Conservation (phyloP, 345 rosid species). For the Gossypium longicalyx region DNA sequence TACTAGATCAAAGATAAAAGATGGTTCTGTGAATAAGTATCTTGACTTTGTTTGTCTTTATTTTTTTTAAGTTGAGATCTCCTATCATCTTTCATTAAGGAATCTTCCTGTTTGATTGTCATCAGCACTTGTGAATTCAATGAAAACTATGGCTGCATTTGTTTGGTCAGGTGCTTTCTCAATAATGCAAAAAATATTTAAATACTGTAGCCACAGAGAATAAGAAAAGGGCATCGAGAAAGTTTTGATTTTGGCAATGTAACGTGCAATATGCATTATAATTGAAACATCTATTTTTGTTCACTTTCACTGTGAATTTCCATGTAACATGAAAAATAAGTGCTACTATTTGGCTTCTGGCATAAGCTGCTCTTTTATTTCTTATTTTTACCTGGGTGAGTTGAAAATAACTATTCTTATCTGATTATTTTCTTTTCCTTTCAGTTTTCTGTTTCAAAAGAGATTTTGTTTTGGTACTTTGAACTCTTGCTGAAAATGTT, state of each 20-base stretch:
- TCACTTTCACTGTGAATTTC: not conserved
- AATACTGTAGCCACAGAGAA: not conserved
- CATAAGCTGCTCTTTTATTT: not conserved
- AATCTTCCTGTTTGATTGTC: not conserved
- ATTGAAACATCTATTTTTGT: not conserved
- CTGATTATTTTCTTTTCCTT: not conserved
- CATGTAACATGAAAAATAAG: not conserved
- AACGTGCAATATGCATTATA: not conserved
- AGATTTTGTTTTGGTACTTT: not conserved
- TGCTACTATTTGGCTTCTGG: not conserved
- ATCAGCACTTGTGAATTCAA: not conserved
- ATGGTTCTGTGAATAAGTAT: not conserved
- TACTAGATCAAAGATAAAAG: not conserved
- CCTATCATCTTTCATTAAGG: not conserved
- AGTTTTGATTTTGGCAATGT: not conserved
- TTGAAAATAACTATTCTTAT: not conserved
- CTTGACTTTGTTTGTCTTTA: not conserved
- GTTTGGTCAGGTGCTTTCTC: not conserved
- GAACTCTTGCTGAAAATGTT: not conserved
- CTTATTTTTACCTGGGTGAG: not conserved
- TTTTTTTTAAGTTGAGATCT: not conserved
- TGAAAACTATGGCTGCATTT: slow-evolving; percentile 3
- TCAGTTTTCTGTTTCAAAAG: not conserved
- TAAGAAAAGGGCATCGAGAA: not conserved
- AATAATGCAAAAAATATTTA: not conserved